Evolutionary conservation across 73 alveolate species (phyloP), one percentile per base, ranked within the genome.

Genomic region (Symbiodinium natans): DNA sequence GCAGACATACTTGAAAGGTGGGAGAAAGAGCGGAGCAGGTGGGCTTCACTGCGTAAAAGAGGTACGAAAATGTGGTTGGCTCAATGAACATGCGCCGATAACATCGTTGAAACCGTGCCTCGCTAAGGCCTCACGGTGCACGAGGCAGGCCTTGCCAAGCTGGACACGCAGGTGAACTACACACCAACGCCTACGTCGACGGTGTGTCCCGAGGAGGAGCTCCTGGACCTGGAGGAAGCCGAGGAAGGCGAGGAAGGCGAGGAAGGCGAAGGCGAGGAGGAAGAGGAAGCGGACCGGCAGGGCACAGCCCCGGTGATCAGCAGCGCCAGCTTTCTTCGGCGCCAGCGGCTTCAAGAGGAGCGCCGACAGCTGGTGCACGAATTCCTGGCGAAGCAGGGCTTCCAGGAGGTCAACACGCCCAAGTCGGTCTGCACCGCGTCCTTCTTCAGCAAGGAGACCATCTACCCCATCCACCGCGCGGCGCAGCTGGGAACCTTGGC

Each of bases 381-480:
- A 13, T 63, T 23, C 80, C 33, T 63, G 31, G 40, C 33, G 36
- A 63, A 63, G 80, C 36, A 63, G 19, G 80, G 36, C 40, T 63
- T 63, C 80, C 80, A 29, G 27, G 80, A 29, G 15, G 80, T n/a
- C 80, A 63, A 63, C 33, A 31, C 9, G 80, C 80, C 80, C 38
- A 63, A 29, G 13, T 9, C 40, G 36, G 36, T 1, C 11, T 9
- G 59, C 59, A 46, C 13, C 21, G 19, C 80, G 13, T 63, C 80
- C 80, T 63, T 63, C 80, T 29, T 63, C 80, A 31, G 80, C 80
- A 63, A 25, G 36, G 80, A 63, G 80, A 63, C 80, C 80, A 63
- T 63, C 36, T 63, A 27, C 80, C 80, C 80, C 38, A 63, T 63
- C 33, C 80, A 63, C 40, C 33, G 33, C 0, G 80, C 80, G 9